Evolutionary conservation across 805 yeast genomes (phyloP).

Genomic region (Metschnikowia amazonensis): DNA sequence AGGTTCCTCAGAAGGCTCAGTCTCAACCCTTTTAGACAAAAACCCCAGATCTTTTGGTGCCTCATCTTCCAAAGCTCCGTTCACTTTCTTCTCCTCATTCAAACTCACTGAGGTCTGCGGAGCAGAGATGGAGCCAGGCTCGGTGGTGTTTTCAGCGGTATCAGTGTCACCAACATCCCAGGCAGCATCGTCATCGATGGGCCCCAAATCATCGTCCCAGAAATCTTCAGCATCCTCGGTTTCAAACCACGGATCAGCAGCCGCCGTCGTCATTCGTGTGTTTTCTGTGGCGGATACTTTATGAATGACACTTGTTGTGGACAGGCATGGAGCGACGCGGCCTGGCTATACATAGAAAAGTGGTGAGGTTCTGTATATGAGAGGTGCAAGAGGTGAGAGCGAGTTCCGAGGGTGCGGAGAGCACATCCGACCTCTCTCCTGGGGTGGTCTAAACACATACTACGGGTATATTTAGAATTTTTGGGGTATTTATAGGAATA

Average conservation of each 20-base stretch:
- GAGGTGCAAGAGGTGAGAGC: not conserved
- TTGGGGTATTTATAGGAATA: no score
- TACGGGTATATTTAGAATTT: no score
- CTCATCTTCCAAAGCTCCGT: not conserved
- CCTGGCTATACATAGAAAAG: not conserved
- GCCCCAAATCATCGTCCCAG: conserved; percentile 14
- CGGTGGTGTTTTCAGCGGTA: not conserved
- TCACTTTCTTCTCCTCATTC: not conserved
- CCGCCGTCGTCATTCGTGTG: conserved; percentile 3
- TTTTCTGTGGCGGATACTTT: not conserved
- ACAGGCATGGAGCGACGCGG: not conserved
- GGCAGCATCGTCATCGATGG: conserved; percentile 6
- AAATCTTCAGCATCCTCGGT: conserved; percentile 14
- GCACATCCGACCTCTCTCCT: not conserved
- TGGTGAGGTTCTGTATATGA: conserved; percentile 2
- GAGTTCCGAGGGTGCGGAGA: not conserved
- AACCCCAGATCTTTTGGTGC: no score
- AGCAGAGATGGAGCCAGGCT: not conserved
- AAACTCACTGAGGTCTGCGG: not conserved
- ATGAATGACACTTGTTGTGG: not conserved
- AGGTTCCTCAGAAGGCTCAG: no score
- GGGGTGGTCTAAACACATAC: no score
- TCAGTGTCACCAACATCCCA: not conserved
- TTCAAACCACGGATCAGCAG: conserved; percentile 3
- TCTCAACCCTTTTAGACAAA: no score